Evolutionary conservation across 495 filamentous ascomycete genomes (phyloP).

Genomic region (Bryoglossum gracile): DNA sequence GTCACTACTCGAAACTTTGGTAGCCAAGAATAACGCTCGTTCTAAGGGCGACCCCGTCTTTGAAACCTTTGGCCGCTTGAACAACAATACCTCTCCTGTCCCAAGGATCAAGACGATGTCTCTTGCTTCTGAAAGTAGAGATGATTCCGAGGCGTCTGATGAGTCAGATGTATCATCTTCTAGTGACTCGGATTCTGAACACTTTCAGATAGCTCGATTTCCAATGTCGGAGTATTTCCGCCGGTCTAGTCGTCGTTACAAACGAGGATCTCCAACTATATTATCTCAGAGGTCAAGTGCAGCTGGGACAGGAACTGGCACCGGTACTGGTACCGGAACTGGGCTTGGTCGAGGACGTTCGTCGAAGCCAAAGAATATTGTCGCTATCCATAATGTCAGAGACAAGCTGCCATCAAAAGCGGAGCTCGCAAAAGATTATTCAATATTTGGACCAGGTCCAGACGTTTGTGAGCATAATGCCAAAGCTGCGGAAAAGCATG

Average conservation of each 20-base stretch:
- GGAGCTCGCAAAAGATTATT: conserved; percentile 68
- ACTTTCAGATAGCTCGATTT: conserved; percentile 16
- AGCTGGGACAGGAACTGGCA: conserved; percentile 34
- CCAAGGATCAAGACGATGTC: conserved; percentile 35
- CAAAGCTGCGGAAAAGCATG: conserved; percentile 63
- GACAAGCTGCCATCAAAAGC: conserved; percentile 67
- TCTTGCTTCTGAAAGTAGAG: conserved; percentile 35
- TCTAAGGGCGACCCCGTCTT: conserved; percentile 64
- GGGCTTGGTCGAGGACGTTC: conserved; percentile 36
- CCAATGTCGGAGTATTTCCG: conserved; percentile 22
- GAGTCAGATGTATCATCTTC: conserved; percentile 61
- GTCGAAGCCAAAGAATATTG: conserved; percentile 42
- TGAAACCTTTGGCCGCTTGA: conserved; percentile 79
- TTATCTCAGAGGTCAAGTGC: conserved; percentile 43
- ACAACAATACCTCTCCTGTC: conserved; percentile 40
- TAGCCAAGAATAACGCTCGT: conserved; percentile 53
- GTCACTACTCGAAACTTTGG: conserved; percentile 53
- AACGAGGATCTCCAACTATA: conserved; percentile 19
- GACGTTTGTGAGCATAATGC: conserved; percentile 81
- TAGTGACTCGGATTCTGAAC: conserved; percentile 55
- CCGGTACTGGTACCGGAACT: conserved; percentile 44
- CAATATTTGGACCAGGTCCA: conserved; percentile 71
- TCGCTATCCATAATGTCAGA: conserved; percentile 65
- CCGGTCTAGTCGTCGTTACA: conserved; percentile 10
- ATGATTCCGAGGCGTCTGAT: conserved; percentile 52